These are phyloP conservation scores for Fragaria iinumae DNA, from an alignment of 306 rosid species.

Conservation along the genomic window DNA sequence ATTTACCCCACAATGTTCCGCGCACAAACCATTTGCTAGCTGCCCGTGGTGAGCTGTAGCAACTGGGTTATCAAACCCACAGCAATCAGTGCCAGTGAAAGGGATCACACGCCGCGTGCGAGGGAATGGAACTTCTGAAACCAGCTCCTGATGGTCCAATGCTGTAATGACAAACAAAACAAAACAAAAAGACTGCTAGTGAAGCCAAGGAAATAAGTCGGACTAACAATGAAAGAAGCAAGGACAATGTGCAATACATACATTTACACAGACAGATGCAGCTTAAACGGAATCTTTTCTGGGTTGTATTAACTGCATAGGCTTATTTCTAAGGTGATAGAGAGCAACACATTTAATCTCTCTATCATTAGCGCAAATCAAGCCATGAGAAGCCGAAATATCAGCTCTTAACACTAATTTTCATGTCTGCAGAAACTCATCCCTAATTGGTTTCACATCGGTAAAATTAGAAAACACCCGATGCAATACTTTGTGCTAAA, in stretches of 20 bases:
- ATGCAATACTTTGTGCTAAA: background rate
- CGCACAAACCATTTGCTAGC: conserved; percentile 31
- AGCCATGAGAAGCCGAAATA: background rate
- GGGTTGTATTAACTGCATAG: background rate
- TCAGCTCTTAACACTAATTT: conserved; percentile 10
- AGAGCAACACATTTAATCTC: background rate
- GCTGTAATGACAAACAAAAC: conserved; percentile 35
- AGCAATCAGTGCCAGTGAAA: conserved; percentile 31
- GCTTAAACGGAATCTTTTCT: conserved; percentile 3
- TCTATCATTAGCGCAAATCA: background rate
- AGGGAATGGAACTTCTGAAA: conserved; percentile 45
- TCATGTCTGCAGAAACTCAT: conserved; percentile 41
- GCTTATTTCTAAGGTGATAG: background rate
- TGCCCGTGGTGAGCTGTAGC: conserved; percentile 29
- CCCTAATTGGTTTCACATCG: background rate
- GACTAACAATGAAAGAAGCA: background rate
- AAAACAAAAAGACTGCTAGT: background rate
- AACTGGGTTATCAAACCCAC: conserved; percentile 37
- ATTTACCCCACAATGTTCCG: conserved; percentile 25
- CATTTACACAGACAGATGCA: background rate
- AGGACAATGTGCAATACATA: background rate
- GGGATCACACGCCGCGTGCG: conserved; percentile 35
- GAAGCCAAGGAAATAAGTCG: background rate
- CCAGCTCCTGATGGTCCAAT: conserved; percentile 41
- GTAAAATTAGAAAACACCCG: background rate